A percentile compares a stretch with the other conserved stretches of the same genome.
phyloP scores from a whole-genome alignment of 805 yeast species.

The Starmerella scarabaei region DNA sequence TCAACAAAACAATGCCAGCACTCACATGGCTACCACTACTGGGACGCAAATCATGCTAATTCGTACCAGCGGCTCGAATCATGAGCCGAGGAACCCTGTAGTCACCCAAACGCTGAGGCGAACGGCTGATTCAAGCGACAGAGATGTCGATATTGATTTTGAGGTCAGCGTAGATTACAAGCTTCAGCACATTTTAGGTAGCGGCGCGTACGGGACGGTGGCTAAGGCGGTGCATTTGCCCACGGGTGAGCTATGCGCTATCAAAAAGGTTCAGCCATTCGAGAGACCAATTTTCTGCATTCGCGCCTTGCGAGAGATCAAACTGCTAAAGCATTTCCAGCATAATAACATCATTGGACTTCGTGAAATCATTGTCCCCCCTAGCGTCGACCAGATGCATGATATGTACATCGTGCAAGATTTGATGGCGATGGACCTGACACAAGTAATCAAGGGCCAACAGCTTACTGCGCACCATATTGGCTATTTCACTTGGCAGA shows the following conservation, averaged over 20 bases:
- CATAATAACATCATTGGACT: constrained; percentile 88
- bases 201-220: constrained; percentile 93
- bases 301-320: constrained; percentile 78
- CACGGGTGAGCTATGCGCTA: constrained; percentile 79
- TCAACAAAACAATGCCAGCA: no score
- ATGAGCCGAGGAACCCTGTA: no score
- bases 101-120: no score
- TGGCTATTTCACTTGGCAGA: constrained; percentile 85
- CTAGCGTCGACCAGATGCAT: constrained; percentile 56
- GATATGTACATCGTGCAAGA: constrained; percentile 77
- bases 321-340: constrained; percentile 73
- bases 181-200: constrained; percentile 74
- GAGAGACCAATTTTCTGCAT: constrained; percentile 78
- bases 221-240: constrained; percentile 80
- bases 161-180: constrained; percentile 81
- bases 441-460: constrained; percentile 89
- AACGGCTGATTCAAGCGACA: no score
- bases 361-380: constrained; percentile 77
- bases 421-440: constrained; percentile 97
- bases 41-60: no score
- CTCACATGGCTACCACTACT: no score
- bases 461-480: constrained; percentile 89
- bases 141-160: constrained; percentile 46
- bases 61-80: no score
- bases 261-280: constrained; percentile 86